Base-by-base conservation (phyloP, 164 flowering plant genomes). In the Dillenia suffruticosa region DNA sequence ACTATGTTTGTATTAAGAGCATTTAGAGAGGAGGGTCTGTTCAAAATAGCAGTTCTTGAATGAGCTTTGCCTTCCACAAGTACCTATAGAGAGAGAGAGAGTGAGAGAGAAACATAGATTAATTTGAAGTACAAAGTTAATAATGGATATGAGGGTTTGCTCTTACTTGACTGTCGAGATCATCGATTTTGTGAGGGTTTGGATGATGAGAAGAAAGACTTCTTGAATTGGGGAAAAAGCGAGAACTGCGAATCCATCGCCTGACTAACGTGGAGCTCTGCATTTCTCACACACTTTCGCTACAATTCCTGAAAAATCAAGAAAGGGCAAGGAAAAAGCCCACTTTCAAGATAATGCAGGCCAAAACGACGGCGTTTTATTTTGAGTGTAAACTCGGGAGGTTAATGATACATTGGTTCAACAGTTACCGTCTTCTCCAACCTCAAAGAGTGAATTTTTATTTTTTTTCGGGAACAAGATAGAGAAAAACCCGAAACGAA, bases 21-120 rank as follows among this genome's bases (percentile, higher is more conserved):
- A 69, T 84, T 86, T n/a, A 86, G 83, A 49, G 56, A 71, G 19
- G 76, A 60, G 19, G 91, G 88, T 44, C 88, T 65, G 57, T 86
- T 78, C 55, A 86, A 85, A 72, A 82, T 73, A 22, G 85, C 88
- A 8, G 77, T 79, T 61, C 88, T 74, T 13, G 85, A 80, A 65
- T 66, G 8, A 57, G 75, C 77, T 45, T 73, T 82, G 24, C 75
- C 82, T 64, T 79, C 84, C 43, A 82, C 87, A 17, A 79, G 19
- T 1, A 86, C 87, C 91, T 83, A 70, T 26, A 24, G 44, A 32
- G 40, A 32, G 40, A 32, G 40, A 32, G 40, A 32, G 40, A 32
- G 40, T 4, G 40, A 32, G 40, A 17, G 13, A 44, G 12, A 40
- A 16, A 46, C 8, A 14, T 11, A 68, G 22, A 49, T 49, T 11